Evolutionary conservation across 495 filamentous ascomycete genomes (phyloP).

Genomic region (Collariella sp.): DNA sequence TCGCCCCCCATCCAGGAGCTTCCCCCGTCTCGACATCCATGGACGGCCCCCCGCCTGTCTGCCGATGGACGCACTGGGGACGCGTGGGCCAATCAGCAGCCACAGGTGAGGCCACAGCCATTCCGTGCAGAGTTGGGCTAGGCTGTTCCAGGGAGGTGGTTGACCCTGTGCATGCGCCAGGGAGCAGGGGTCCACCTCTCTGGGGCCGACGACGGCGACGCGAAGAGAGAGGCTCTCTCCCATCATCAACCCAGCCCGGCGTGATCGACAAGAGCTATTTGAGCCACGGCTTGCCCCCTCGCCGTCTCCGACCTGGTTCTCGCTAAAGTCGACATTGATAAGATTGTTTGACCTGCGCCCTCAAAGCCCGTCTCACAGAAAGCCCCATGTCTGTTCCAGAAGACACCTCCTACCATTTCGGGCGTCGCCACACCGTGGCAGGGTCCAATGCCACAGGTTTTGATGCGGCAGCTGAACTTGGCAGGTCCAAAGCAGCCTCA

Average conservation of each 20-base stretch:
- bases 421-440: constrained; percentile 6
- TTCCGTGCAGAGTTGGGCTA: constrained; percentile 23
- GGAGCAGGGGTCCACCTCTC: constrained; percentile 17
- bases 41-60: constrained; percentile 11
- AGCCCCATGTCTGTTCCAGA: constrained; percentile 9
- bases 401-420: neutral
- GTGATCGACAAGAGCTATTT: too few relatives aligned
- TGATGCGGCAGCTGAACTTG: constrained; percentile 10
- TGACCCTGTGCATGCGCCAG: constrained; percentile 11
- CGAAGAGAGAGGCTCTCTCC: too few relatives aligned
- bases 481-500: constrained; percentile 4
- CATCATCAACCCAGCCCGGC: too few relatives aligned
- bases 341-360: too few relatives aligned
- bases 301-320: too few relatives aligned
- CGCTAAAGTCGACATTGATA: too few relatives aligned
- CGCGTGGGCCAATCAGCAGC: constrained; percentile 18
- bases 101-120: constrained; percentile 14
- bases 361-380: too few relatives aligned
- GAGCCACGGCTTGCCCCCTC: too few relatives aligned
- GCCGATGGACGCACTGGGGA: constrained; percentile 13
- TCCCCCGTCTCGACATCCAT: neutral
- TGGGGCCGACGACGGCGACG: too few relatives aligned
- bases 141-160: constrained; percentile 34
- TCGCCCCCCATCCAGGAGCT: neutral
- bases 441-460: neutral